A percentile compares a stretch with the other conserved stretches of the same genome.
Evolutionary conservation across 805 yeast species (phyloP).

Genomic region (Debaryomyces maramus): DNA sequence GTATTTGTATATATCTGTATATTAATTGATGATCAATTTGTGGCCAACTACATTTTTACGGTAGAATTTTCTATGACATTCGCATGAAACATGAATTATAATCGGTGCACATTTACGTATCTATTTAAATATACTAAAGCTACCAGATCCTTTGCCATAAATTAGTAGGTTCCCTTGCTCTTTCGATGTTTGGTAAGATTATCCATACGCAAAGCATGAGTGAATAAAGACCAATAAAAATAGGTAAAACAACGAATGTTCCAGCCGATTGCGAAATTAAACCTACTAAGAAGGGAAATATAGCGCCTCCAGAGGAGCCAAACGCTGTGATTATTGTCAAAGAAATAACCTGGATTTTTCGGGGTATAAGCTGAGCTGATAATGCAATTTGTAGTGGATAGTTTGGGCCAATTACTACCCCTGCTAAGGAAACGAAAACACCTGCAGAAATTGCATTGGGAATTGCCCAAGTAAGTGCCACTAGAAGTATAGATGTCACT

Average conservation of each 20-base stretch:
- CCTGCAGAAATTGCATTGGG: slow-evolving; percentile 47
- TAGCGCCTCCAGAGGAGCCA: slow-evolving; percentile 60
- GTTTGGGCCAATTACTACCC: slow-evolving; percentile 65
- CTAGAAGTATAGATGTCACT: slow-evolving; percentile 34
- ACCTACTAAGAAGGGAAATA: slow-evolving; percentile 55
- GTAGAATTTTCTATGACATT: no score
- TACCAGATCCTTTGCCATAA: slow-evolving; percentile 16
- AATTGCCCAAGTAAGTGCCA: slow-evolving; percentile 49
- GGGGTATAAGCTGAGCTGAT: slow-evolving; percentile 46
- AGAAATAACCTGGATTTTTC: slow-evolving; percentile 51
- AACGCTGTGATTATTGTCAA: slow-evolving; percentile 54
- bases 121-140: no score
- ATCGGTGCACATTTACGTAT: no score
- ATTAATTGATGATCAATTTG: no score
- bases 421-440: slow-evolving; percentile 48
- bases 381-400: slow-evolving; percentile 54
- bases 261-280: slow-evolving; percentile 46
- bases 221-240: slow-evolving; percentile 38
- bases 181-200: slow-evolving; percentile 36
- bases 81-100: no score
- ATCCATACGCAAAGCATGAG: slow-evolving; percentile 41
- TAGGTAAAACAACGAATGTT: slow-evolving; percentile 51
- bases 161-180: slow-evolving; percentile 10
- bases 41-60: no score
- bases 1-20: no score